These are phyloP conservation scores for Sechiopsis laciniata DNA, from an alignment of 306 rosid species.

Conservation along the genomic window DNA sequence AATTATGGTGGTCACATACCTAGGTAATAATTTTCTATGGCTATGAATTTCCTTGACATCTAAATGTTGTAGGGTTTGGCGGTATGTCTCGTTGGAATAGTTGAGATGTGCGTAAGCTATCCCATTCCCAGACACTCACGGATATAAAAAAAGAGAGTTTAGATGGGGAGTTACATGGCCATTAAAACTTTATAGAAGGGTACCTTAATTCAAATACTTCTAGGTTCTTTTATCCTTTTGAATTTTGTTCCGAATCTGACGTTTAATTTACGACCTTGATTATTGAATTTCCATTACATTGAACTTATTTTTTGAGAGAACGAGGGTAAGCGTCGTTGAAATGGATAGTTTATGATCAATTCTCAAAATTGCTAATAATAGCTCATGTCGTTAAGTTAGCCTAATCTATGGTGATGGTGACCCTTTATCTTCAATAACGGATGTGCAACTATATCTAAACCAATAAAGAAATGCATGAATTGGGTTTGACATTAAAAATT, in stretches of 20 bases:
- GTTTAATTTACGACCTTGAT: neutral
- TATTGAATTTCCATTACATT: neutral
- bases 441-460: neutral
- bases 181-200: neutral
- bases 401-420: neutral
- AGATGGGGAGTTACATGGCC: neutral
- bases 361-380: neutral
- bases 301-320: neutral
- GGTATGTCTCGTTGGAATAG: too few relatives aligned
- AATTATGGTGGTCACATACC: too few relatives aligned
- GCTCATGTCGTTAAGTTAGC: neutral
- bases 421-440: slow-evolving; percentile 14
- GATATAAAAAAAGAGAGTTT: neutral
- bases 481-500: neutral
- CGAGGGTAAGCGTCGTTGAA: too few relatives aligned
- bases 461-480: neutral
- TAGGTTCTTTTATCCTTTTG: neutral
- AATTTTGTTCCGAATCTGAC: neutral
- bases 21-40: too few relatives aligned
- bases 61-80: too few relatives aligned
- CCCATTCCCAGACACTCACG: too few relatives aligned
- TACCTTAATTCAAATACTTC: neutral
- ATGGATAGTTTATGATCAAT: neutral
- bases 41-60: too few relatives aligned
- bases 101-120: too few relatives aligned